Percentiles rank a stretch among this genome's conserved stretches.
Evolutionary conservation across 1,284 basidiomycete genomes (phyloP).

Genomic region (Melampsora occidentalis): DNA sequence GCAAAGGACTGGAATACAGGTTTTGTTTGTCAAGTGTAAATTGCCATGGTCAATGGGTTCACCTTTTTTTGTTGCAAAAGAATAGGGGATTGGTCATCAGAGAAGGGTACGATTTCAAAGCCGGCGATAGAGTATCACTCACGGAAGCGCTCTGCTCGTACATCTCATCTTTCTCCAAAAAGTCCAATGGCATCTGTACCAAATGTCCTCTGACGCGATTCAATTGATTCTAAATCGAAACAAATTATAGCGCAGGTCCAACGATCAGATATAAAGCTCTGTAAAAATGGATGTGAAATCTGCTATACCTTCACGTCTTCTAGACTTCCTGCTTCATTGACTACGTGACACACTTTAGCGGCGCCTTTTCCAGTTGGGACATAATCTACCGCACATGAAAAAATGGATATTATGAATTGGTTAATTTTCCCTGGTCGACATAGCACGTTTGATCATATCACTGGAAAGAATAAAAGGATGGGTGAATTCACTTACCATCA

Average conservation of each 20-base stretch:
- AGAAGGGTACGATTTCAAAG: neutral
- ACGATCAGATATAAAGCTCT: neutral
- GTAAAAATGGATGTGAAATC: no score
- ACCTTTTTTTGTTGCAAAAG: conserved; percentile 4
- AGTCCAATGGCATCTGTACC: conserved; percentile 67
- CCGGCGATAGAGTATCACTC: neutral
- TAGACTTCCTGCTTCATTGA: conserved; percentile 49
- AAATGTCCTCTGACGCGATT: conserved; percentile 61
- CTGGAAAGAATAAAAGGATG: neutral
- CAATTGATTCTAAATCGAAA: conserved; percentile 70
- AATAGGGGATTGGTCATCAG: neutral
- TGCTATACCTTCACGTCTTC: conserved; percentile 46
- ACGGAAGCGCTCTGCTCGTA: conserved; percentile 31
- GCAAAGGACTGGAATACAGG: no score
- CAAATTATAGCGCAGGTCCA: conserved; percentile 62
- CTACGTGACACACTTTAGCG: conserved; percentile 76
- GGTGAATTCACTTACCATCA: conserved; percentile 59
- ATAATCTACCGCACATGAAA: conserved; percentile 33
- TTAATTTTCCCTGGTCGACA: neutral
- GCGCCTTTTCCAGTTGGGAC: conserved; percentile 67
- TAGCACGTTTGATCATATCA: neutral
- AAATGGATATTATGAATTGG: neutral
- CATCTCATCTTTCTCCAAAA: conserved; percentile 72
- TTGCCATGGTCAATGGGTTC: conserved; percentile 32
- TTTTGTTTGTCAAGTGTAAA: conserved; percentile 25